phyloP scores from a whole-genome alignment of 2,329 filamentous ascomycete species.

The Cladorrhinum sp. region DNA sequence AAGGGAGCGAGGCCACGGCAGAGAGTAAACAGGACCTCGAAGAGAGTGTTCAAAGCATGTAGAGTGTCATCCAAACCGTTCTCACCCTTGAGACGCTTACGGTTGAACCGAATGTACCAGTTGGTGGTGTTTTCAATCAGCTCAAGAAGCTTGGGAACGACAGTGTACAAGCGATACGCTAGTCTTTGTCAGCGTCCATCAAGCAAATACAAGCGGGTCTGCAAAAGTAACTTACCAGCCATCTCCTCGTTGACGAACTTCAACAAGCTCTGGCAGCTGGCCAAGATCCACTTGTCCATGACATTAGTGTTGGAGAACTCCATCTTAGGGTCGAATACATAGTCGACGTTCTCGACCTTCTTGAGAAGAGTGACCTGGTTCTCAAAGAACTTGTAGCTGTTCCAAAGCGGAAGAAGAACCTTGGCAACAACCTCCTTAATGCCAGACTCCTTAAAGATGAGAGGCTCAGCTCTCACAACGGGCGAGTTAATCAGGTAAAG shows the following conservation, averaged over 20 bases:
- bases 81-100: conserved; percentile 86
- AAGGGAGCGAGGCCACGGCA: conserved; percentile 88
- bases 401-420: conserved; percentile 88
- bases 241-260: conserved; percentile 93
- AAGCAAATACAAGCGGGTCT: background rate
- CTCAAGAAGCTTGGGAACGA: conserved; percentile 77
- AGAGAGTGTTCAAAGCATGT: conserved; percentile 89
- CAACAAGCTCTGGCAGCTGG: conserved; percentile 84
- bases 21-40: conserved; percentile 88
- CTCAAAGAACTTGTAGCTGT: conserved; percentile 95
- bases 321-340: conserved; percentile 71
- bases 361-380: conserved; percentile 82
- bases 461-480: conserved; percentile 84
- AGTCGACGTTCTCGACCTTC: conserved; percentile 77
- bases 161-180: conserved; percentile 81
- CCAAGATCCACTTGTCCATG: conserved; percentile 95
- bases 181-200: conserved; percentile 19
- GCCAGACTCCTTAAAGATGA: conserved; percentile 86
- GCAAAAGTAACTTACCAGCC: conserved; percentile 59
- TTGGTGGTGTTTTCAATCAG: conserved; percentile 97
- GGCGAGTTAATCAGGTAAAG: conserved; percentile 97
- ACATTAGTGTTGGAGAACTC: conserved; percentile 81
- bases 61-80: conserved; percentile 80
- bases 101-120: conserved; percentile 97
- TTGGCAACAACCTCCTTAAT: conserved; percentile 95